Evolutionary conservation across 2,329 filamentous ascomycete genomes (phyloP).

Genomic region (Aspergillus hiratsukae): DNA sequence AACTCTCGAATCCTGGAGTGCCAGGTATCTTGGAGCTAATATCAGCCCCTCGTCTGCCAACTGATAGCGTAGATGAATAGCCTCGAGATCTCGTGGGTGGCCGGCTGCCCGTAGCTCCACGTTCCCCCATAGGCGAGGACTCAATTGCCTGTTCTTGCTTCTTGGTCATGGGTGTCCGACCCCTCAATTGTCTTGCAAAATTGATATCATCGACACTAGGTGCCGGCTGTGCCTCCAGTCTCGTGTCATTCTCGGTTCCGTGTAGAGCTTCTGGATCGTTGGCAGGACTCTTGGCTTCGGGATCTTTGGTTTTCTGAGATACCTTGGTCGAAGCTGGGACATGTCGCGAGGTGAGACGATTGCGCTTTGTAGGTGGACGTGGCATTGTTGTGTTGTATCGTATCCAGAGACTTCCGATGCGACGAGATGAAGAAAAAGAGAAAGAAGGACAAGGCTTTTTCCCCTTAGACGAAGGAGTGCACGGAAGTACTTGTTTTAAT

Average conservation of each 20-base stretch:
- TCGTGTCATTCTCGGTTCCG: neutral
- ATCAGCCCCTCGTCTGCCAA: conserved; percentile 36
- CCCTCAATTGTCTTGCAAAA: conserved; percentile 18
- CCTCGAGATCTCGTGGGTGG: conserved; percentile 35
- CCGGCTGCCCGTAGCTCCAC: conserved; percentile 29
- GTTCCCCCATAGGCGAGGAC: conserved; percentile 32
- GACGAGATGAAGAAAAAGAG: neutral
- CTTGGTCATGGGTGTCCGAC: conserved; percentile 30
- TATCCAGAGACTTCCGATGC: neutral
- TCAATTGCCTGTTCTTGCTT: conserved; percentile 31
- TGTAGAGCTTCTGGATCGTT: conserved; percentile 3
- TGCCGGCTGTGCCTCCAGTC: conserved; percentile 3
- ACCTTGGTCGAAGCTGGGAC: conserved; percentile 1
- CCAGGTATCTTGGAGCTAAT: conserved; percentile 31
- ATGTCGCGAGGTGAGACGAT: conserved; percentile 14
- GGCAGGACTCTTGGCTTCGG: neutral
- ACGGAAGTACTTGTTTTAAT: neutral
- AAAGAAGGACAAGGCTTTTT: neutral
- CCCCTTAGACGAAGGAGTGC: neutral
- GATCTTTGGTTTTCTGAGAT: neutral
- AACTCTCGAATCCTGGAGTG: conserved; percentile 41
- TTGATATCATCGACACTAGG: conserved; percentile 12
- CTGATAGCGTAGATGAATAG: conserved; percentile 37
- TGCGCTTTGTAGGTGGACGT: conserved; percentile 25
- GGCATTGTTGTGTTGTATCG: conserved; percentile 17